Base-by-base conservation (phyloP, 768 basidiomycete species). In the Pulveroboletus sp. region DNA sequence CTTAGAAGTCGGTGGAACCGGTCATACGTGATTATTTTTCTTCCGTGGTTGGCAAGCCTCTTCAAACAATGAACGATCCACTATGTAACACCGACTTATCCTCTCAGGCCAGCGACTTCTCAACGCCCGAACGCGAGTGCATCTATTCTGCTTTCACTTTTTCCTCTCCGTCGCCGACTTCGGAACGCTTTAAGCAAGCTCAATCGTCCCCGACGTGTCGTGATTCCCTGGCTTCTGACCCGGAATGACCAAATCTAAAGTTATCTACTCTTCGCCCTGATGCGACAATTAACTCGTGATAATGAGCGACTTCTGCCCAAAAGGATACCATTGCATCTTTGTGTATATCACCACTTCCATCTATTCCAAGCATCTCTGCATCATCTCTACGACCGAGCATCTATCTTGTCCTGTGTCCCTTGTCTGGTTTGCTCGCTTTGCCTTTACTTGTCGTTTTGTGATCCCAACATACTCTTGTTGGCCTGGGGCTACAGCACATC, bases 101-200 rank as follows among this genome's bases (percentile, higher is more conserved):
- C 6, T 81, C 82, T 17, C 84, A 86, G 56, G 75, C 82, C 57
- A 82, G 79, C 24, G 64, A 71, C n/a, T 82, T 88, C 55, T 80
- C 83, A 15, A 88, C 87, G 5, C 86, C 88, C 5, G 84, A 89
- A 60, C 81, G 86, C 59, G 81, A 82, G 61, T 76, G 74, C 52
- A 82, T 83, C 52, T 87, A 86, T 63, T 75, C 84, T 18, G 76
- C 85, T 5, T 90, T 90, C 63, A 89, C 87, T 4, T 90, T 90
- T 70, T 77, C 82, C 14, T 83, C 86, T 1, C 88, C 88, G 7
- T 84, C 84, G 1, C 81, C 79, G 9, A 73, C 79, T 1, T 75
- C 77, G 46, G 70, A 78, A 50, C 81, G 81, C 48, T 77, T 76
- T 68, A 76, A 68, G 59, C 71, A 75, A 62, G 65, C 68, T 18